A percentile compares a stretch with the other conserved stretches of the same genome.
These are phyloP conservation scores for Vigna hirtella DNA, from an alignment of 306 rosid genomes.

Conservation along the genomic window DNA sequence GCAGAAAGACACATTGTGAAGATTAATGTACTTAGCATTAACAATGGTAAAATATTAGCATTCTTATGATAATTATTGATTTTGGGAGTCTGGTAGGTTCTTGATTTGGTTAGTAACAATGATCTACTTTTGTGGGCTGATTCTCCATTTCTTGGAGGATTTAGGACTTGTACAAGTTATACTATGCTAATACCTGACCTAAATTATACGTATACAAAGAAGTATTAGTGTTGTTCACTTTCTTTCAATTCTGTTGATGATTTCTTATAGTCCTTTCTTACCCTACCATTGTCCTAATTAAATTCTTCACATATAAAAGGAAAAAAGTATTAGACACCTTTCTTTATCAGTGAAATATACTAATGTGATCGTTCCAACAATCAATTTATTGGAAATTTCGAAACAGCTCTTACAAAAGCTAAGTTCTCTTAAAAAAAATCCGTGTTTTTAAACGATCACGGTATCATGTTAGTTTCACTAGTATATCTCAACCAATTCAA, in stretches of 20 bases:
- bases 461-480: neutral
- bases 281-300: neutral
- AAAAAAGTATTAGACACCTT: neutral
- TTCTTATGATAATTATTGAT: neutral
- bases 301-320: neutral
- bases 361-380: neutral
- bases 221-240: no score
- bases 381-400: neutral
- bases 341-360: neutral
- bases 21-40: constrained; percentile 12
- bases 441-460: neutral
- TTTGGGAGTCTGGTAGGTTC: neutral
- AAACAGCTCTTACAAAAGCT: neutral
- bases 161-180: no score
- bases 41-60: neutral
- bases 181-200: no score
- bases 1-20: neutral
- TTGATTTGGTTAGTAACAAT: no score
- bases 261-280: neutral
- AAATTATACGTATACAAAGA: no score
- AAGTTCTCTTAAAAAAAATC: neutral
- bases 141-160: no score
- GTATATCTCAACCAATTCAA: constrained; percentile 19
- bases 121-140: no score
- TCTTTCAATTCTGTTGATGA: neutral